Percentiles rank a stretch among this genome's conserved stretches.
Conservation (phyloP, 768 basidiomycete species). For the Trichaptum fuscoviolaceum region DNA sequence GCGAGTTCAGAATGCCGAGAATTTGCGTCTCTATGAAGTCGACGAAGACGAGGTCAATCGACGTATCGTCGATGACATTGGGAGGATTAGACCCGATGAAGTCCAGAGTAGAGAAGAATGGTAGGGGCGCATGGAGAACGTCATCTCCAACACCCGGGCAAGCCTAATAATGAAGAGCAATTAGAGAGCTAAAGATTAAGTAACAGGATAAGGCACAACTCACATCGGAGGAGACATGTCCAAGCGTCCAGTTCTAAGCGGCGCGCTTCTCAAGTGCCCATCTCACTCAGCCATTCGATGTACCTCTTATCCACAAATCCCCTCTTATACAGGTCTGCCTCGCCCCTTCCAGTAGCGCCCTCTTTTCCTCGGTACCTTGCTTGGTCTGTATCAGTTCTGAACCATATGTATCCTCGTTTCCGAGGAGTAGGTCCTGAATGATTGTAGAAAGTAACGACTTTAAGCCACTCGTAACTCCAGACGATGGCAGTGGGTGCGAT, state of each 20-base stretch:
- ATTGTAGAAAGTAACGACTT: no score
- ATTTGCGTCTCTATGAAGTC: slow-evolving; percentile 58
- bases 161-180: slow-evolving; percentile 28
- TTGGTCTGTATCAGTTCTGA: no score
- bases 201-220: slow-evolving; percentile 19
- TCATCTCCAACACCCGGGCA: slow-evolving; percentile 80
- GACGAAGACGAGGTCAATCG: slow-evolving; percentile 72
- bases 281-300: slow-evolving; percentile 52
- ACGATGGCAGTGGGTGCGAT: no score
- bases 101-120: slow-evolving; percentile 47
- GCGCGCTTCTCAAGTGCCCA: slow-evolving; percentile 42
- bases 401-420: no score
- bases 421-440: no score
- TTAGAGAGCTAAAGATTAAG: neutral
- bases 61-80: slow-evolving; percentile 39
- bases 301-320: slow-evolving; percentile 50
- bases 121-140: slow-evolving; percentile 53
- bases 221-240: slow-evolving; percentile 73
- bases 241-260: slow-evolving; percentile 52
- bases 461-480: no score
- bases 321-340: slow-evolving; percentile 36
- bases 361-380: slow-evolving; percentile 32
- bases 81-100: slow-evolving; percentile 58
- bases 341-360: slow-evolving; percentile 28
- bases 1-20: slow-evolving; percentile 47